These are phyloP conservation scores for Alternaria arbusti DNA, from an alignment of 2,329 filamentous ascomycete species.

Conservation along the genomic window DNA sequence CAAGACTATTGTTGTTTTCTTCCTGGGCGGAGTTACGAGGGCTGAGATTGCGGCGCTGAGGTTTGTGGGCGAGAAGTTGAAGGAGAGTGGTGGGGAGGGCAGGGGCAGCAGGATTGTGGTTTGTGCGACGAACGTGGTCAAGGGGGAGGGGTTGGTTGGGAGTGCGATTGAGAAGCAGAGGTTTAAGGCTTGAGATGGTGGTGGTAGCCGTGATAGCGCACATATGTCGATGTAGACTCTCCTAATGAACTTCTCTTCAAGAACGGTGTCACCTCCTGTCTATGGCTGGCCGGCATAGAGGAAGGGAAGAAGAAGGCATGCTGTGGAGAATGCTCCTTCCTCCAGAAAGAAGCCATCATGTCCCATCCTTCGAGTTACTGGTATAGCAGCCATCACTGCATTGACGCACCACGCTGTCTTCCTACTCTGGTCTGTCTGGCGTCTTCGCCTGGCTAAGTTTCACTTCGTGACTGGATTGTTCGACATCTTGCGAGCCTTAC, in stretches of 20 bases:
- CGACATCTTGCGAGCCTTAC: too few species aligned
- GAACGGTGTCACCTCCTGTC: neutral
- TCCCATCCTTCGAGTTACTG: too few species aligned
- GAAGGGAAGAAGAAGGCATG: too few species aligned
- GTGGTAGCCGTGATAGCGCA: neutral
- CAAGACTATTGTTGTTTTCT: conserved; percentile 95
- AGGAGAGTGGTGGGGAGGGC: conserved; percentile 70
- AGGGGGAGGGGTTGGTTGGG: conserved; percentile 87
- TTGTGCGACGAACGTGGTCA: conserved; percentile 90
- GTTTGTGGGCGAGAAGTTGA: conserved; percentile 78
- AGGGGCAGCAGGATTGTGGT: conserved; percentile 82
- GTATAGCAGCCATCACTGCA: too few species aligned
- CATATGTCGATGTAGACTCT: neutral
- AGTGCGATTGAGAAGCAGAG: conserved; percentile 74
- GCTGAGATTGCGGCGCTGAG: conserved; percentile 93
- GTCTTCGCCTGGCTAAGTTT: too few species aligned
- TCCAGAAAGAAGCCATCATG: too few species aligned
- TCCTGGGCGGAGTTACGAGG: conserved; percentile 94
- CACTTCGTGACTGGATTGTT: too few species aligned
- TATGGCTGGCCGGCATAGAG: neutral
- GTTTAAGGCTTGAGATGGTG: conserved; percentile 26
- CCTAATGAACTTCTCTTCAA: neutral
- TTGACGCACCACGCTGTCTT: too few species aligned
- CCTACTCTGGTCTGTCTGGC: too few species aligned
- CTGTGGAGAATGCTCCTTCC: too few species aligned